Percentiles rank a stretch among this genome's conserved stretches.
phyloP scores from a whole-genome alignment of 768 basidiomycete genomes.

The Pleurotus tuoliensis region DNA sequence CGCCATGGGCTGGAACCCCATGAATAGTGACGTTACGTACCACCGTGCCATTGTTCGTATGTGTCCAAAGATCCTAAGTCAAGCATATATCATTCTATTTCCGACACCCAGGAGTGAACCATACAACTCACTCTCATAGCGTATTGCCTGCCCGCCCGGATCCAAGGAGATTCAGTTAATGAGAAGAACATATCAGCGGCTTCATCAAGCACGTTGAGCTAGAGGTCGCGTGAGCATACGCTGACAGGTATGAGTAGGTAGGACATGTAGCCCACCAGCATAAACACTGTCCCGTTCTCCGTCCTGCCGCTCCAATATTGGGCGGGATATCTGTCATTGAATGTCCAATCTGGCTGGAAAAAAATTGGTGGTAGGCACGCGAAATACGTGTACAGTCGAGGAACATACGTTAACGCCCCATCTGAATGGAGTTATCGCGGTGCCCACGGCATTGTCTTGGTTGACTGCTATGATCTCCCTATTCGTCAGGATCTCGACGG shows the following conservation, averaged over 20 bases:
- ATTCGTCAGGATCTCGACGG: conserved; percentile 26
- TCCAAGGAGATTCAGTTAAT: conserved; percentile 62
- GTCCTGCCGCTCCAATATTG: conserved; percentile 69
- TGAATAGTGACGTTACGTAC: conserved; percentile 44
- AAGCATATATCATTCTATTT: background rate
- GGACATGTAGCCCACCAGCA: conserved; percentile 47
- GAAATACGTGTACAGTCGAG: background rate
- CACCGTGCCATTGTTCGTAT: conserved; percentile 51
- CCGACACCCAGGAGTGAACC: background rate
- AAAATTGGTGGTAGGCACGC: no score
- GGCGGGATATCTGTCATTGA: conserved; percentile 49
- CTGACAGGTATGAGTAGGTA: background rate
- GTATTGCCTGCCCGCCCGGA: conserved; percentile 59
- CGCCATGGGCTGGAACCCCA: conserved; percentile 51
- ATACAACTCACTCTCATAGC: conserved; percentile 44
- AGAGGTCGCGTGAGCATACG: background rate
- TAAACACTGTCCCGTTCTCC: conserved; percentile 61
- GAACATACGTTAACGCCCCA: conserved; percentile 63
- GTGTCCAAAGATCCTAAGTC: conserved; percentile 47
- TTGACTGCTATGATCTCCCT: conserved; percentile 65
- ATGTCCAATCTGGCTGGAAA: conserved; percentile 40
- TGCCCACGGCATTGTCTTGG: conserved; percentile 61
- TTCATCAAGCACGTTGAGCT: conserved; percentile 56
- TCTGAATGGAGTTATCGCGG: conserved; percentile 59
- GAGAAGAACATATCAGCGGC: conserved; percentile 52